Evolutionary conservation across 768 basidiomycete genomes (phyloP).

Genomic region (Mycena vitilis): DNA sequence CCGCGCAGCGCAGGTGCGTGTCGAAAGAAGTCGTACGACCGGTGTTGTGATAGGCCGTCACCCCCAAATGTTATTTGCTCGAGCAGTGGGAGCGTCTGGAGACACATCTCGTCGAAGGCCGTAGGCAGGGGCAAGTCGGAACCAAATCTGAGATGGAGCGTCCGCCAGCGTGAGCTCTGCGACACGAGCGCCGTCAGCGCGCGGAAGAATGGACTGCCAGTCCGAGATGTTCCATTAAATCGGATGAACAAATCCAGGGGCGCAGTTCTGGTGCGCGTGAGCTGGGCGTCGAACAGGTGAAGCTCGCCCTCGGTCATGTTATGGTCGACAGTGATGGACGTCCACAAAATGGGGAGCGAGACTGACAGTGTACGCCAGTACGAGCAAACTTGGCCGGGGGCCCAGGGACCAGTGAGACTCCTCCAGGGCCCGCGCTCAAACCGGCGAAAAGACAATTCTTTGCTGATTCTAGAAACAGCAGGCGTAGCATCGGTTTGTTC

Average conservation of each 20-base stretch:
- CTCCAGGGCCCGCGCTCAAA: no score
- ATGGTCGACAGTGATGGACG: no score
- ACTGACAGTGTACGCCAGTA: no score
- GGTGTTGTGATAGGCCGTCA: neutral
- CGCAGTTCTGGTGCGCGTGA: neutral
- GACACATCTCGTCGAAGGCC: neutral
- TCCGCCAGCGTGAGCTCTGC: slow-evolving; percentile 8
- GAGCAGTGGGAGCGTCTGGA: neutral
- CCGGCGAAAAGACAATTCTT: no score
- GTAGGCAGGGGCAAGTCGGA: neutral
- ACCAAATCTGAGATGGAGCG: neutral
- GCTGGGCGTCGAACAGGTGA: no score
- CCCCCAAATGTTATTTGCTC: neutral
- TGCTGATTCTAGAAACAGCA: no score
- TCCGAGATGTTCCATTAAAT: neutral
- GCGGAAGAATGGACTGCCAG: neutral
- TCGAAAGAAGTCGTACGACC: no score
- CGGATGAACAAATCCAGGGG: neutral
- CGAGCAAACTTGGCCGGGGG: no score
- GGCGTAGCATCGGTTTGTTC: no score
- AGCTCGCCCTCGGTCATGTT: no score
- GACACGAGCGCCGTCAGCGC: neutral
- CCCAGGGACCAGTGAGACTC: no score
- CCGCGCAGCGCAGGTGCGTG: neutral
- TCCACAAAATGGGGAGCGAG: no score